These are phyloP conservation scores for Hyaloperonospora arabidopsidis DNA, from an alignment of 352 stramenopile genomes.

Conservation along the genomic window DNA sequence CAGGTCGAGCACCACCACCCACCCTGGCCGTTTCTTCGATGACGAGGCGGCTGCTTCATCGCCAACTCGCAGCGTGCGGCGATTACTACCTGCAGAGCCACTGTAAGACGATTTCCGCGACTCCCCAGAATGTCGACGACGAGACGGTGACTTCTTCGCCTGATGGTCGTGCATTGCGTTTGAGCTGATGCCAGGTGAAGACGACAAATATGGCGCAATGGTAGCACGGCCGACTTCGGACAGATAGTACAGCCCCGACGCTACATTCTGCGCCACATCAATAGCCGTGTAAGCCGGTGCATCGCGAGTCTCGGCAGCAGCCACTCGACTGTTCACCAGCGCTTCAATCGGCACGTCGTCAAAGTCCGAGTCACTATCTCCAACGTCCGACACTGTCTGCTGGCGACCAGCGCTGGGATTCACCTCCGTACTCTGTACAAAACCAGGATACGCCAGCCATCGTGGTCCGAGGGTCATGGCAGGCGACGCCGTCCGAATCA, in stretches of 20 bases:
- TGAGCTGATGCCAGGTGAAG: constrained; percentile 40
- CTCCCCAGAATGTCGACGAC: constrained; percentile 8
- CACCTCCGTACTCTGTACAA: constrained; percentile 17
- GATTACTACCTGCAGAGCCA: constrained; percentile 9
- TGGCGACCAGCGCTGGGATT: constrained; percentile 15
- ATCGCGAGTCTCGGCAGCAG: constrained; percentile 15
- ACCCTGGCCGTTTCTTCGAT: constrained; percentile 37
- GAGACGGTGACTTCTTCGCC: constrained; percentile 13
- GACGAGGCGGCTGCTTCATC: constrained; percentile 9
- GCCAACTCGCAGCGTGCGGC: constrained; percentile 7
- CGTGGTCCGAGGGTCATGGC: constrained; percentile 59
- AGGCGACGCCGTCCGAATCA: constrained; percentile 41
- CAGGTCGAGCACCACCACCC: constrained; percentile 63
- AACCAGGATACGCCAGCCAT: constrained; percentile 65
- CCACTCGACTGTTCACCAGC: constrained; percentile 31
- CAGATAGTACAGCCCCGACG: constrained; percentile 78
- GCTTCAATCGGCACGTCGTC: constrained; percentile 35
- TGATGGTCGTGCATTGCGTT: constrained; percentile 10
- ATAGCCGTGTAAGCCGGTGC: constrained; percentile 60
- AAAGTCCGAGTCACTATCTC: constrained; percentile 43
- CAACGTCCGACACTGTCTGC: constrained; percentile 19
- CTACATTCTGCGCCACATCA: constrained; percentile 83
- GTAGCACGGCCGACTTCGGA: constrained; percentile 59
- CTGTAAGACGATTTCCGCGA: constrained; percentile 16
- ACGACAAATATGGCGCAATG: constrained; percentile 67